A percentile compares a stretch with the other conserved stretches of the same genome.
Evolutionary conservation across 805 yeast species (phyloP).

Genomic region (Suhomyces tanzawaensis): DNA sequence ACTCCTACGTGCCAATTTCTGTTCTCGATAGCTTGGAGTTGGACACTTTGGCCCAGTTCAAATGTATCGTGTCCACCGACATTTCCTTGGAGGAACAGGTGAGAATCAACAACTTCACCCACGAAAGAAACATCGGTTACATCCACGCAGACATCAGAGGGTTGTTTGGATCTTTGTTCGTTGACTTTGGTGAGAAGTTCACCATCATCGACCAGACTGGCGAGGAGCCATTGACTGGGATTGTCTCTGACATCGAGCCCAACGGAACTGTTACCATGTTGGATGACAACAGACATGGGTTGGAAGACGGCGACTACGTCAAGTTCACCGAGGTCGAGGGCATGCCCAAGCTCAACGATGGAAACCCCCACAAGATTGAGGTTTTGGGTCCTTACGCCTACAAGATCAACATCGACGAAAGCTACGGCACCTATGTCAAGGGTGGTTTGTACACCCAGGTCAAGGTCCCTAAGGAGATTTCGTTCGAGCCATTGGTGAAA

Average conservation of each 20-base stretch:
- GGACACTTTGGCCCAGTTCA: slow-evolving; percentile 54
- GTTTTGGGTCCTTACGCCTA: slow-evolving; percentile 96
- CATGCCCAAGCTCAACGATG: slow-evolving; percentile 68
- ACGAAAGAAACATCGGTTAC: slow-evolving; percentile 68
- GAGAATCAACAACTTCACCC: slow-evolving; percentile 72
- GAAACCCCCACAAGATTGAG: slow-evolving; percentile 68
- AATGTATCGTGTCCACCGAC: slow-evolving; percentile 84
- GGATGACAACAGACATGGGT: slow-evolving; percentile 89
- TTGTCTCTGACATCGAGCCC: slow-evolving; percentile 81
- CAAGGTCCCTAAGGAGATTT: slow-evolving; percentile 67
- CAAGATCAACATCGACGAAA: slow-evolving; percentile 57
- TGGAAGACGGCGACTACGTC: slow-evolving; percentile 89
- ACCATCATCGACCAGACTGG: slow-evolving; percentile 84
- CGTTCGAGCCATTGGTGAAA: slow-evolving; percentile 60
- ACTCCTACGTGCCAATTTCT: slow-evolving; percentile 84
- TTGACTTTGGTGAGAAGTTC: slow-evolving; percentile 84
- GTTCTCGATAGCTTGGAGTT: slow-evolving; percentile 57
- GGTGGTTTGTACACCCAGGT: slow-evolving; percentile 95
- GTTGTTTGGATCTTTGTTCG: slow-evolving; percentile 82
- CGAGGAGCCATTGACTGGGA: slow-evolving; percentile 86
- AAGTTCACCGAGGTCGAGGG: slow-evolving; percentile 87
- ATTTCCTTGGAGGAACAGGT: slow-evolving; percentile 69
- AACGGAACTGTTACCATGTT: slow-evolving; percentile 92
- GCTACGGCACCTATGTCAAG: slow-evolving; percentile 61
- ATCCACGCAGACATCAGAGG: slow-evolving; percentile 84